Conservation (phyloP, 176 grass and related monocot species). For the barley (Hordeum vulgare) region DNA sequence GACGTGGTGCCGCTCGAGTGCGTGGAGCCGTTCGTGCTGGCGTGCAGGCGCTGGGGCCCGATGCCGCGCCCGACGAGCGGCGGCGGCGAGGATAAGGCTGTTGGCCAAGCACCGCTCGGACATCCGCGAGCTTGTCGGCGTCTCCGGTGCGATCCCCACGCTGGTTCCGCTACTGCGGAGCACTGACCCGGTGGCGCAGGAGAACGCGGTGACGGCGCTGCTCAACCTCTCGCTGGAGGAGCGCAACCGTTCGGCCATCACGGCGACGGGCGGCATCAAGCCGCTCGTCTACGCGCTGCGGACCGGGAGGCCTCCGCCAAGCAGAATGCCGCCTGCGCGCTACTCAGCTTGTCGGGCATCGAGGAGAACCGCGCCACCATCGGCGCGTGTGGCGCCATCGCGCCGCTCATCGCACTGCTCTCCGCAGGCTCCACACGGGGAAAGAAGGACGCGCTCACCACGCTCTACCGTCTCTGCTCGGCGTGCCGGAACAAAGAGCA, state of each 20-base stretch:
- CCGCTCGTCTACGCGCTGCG: constrained; percentile 91
- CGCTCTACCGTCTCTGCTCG: constrained; percentile 90
- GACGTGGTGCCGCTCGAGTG: constrained; percentile 52
- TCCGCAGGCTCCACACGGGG: constrained; percentile 74
- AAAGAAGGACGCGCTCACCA: constrained; percentile 96
- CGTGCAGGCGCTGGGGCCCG: constrained; percentile 49
- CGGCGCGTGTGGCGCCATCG: constrained; percentile 80
- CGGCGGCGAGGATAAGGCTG: constrained; percentile 59
- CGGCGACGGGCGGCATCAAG: constrained; percentile 72
- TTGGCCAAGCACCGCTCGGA: constrained; percentile 95
- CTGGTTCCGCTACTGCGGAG: constrained; percentile 83
- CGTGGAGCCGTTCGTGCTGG: constrained; percentile 77
- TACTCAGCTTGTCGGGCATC: constrained; percentile 80
- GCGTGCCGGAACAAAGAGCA: constrained; percentile 87
- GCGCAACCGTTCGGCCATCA: constrained; percentile 63
- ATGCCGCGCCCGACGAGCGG: constrained; percentile 44
- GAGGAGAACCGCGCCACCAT: constrained; percentile 92
- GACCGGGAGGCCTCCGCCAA: constrained; percentile 63
- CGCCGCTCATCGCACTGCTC: constrained; percentile 77
- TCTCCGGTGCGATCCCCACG: constrained; percentile 71
- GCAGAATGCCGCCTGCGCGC: constrained; percentile 91
- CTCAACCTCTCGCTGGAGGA: constrained; percentile 85
- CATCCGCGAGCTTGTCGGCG: constrained; percentile 78
- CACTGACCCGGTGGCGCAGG: constrained; percentile 86
- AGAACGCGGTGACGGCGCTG: constrained; percentile 88